A percentile compares a stretch with the other conserved stretches of the same genome.
Evolutionary conservation across 2,329 filamentous ascomycete species (phyloP).

Genomic region (Lecanicillium sp.): DNA sequence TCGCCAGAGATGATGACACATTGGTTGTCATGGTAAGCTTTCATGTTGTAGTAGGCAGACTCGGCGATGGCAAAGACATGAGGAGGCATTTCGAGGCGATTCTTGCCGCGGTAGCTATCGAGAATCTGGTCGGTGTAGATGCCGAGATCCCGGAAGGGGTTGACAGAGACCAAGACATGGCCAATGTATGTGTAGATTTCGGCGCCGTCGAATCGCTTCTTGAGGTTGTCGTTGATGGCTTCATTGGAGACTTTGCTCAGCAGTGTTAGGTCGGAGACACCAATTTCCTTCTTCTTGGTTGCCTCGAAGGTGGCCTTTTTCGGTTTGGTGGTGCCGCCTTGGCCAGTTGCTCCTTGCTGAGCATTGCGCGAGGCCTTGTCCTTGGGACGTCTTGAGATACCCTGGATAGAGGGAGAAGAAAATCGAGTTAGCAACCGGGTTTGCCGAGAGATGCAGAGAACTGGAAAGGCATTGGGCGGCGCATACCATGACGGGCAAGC

Average conservation of each 20-base stretch:
- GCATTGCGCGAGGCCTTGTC: constrained; percentile 29
- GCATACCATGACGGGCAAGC: constrained; percentile 7
- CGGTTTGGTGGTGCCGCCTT: constrained; percentile 54
- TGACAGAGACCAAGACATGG: constrained; percentile 98
- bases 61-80: constrained; percentile 98
- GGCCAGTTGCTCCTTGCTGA: constrained; percentile 28
- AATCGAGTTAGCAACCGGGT: neutral
- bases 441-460: neutral
- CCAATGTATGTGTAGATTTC: constrained; percentile 99
- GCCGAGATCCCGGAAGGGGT: constrained; percentile 92
- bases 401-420: constrained; percentile 15
- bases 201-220: constrained; percentile 93
- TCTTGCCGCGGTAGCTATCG: constrained; percentile 92
- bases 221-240: constrained; percentile 97
- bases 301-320: constrained; percentile 95
- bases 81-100: constrained; percentile 86
- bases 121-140: constrained; percentile 96
- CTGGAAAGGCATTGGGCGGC: neutral
- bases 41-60: constrained; percentile 98
- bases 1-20: constrained; percentile 99
- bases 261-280: constrained; percentile 92
- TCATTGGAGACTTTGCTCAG: constrained; percentile 99
- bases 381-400: constrained; percentile 32
- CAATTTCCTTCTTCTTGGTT: constrained; percentile 98
- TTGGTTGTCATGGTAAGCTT: constrained; percentile 97